phyloP scores from a whole-genome alignment of 768 basidiomycete genomes.

The Suillus lakei region DNA sequence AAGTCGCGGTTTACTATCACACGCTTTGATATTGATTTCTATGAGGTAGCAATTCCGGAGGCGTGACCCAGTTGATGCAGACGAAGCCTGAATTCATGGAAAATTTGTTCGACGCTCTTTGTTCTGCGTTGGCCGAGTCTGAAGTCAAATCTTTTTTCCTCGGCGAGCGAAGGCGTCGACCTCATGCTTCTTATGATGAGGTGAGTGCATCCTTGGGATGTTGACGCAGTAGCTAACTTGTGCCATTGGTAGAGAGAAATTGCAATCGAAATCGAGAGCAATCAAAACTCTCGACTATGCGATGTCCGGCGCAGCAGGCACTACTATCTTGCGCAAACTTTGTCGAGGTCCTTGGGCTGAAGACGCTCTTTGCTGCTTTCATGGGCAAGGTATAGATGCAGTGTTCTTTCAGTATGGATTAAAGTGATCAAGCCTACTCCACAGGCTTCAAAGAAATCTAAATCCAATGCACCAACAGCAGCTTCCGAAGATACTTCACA shows the following conservation, averaged over 20 bases:
- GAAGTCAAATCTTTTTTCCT: constrained; percentile 82
- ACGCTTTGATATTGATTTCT: constrained; percentile 18
- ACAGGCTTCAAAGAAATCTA: constrained; percentile 68
- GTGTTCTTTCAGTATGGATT: background rate
- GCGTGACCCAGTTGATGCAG: constrained; percentile 81
- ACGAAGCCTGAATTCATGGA: constrained; percentile 99
- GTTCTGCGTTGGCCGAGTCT: constrained; percentile 81
- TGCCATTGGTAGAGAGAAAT: constrained; percentile 66
- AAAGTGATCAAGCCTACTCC: background rate
- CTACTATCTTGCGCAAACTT: constrained; percentile 80
- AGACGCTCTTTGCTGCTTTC: constrained; percentile 86
- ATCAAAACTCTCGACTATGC: constrained; percentile 94
- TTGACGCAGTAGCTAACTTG: constrained; percentile 13
- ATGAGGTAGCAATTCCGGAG: constrained; percentile 78
- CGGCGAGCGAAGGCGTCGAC: constrained; percentile 91
- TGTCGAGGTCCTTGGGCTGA: constrained; percentile 86
- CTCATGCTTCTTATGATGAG: constrained; percentile 99
- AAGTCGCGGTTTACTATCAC: constrained; percentile 35
- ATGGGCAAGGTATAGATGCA: constrained; percentile 81
- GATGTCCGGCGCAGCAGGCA: constrained; percentile 76
- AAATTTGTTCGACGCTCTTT: constrained; percentile 89
- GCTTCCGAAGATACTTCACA: constrained; percentile 87
- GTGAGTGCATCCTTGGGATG: constrained; percentile 47
- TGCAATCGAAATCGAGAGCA: constrained; percentile 76
- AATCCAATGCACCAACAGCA: constrained; percentile 47